Conservation (phyloP, 2,329 filamentous ascomycete species). For the Pestalotiopsis sp. region DNA sequence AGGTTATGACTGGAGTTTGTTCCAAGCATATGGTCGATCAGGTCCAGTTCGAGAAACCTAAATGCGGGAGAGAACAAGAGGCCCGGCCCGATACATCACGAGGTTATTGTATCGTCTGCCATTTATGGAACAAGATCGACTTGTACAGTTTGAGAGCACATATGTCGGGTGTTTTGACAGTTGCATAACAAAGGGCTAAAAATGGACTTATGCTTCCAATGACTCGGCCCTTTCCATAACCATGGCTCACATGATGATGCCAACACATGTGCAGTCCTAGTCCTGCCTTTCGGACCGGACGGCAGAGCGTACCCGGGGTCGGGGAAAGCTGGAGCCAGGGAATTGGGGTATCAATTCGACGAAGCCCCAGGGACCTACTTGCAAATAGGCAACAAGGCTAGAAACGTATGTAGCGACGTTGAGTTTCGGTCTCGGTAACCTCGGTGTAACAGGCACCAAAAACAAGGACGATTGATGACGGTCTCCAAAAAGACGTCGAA, state of each 20-base stretch:
- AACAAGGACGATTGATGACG: neutral
- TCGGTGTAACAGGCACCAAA: slow-evolving; percentile 2
- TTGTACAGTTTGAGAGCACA: neutral
- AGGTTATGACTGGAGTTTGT: neutral
- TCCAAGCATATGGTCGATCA: neutral
- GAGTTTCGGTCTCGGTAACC: neutral
- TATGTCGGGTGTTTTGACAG: neutral
- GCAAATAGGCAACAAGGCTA: neutral
- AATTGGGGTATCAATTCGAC: neutral
- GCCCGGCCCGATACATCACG: neutral
- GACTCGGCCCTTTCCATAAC: neutral
- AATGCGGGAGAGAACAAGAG: neutral
- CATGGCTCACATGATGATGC: neutral
- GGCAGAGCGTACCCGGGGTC: neutral
- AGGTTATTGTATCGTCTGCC: neutral
- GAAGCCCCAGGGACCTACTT: neutral
- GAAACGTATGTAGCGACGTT: neutral
- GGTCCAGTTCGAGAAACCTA: neutral
- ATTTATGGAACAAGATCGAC: neutral
- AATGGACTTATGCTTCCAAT: neutral
- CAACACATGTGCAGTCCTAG: neutral
- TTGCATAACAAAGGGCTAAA: neutral
- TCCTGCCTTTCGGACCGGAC: neutral
- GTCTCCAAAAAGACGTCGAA: neutral
- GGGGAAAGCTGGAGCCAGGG: neutral